Evolutionary conservation across 2,329 filamentous ascomycete species (phyloP), one percentile per base, ranked within the genome.

Genomic region (Pleomassaria siparia): DNA sequence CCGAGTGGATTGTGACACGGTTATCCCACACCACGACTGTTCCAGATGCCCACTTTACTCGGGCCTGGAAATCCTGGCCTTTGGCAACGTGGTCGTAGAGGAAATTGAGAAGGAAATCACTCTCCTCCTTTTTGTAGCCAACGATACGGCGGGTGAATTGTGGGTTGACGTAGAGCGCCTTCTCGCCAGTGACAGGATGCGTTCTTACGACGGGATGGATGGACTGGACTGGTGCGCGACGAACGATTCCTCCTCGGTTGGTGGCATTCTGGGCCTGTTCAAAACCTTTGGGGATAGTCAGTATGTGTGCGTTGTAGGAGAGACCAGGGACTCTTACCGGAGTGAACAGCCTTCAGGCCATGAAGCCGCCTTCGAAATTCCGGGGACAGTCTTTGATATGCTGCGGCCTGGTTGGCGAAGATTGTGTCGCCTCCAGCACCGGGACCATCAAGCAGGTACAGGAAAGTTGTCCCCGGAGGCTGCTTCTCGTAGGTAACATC

Each of bases 1-100:
- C 89, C 6, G 87, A 87, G 69, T 95, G 89, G 57, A 84, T 80
- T 9, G 87, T 91, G 0, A 91, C 82, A 25, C 89, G 79, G 74
- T 92, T 94, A 68, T 94, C 89, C 89, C 89, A 95, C 1, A 92
- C 84, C 2, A 94, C 87, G 1, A 95, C 89, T 0, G 88, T 92
- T n/a, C 83, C 81, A 35, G 83, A 78, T 58, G 84, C 83, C 89
- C 89, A 95, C 68, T 86, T 87, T 41, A 95, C 79, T 20, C 88
- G 80, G 4, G 79, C 79, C 58, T 91, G 88, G 67, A 90, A 82
- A 63, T 91, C 87, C 41, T 85, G 82, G 16, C 85, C 85, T 32
- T 81, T 79, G 1, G 84, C 85, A 43, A 90, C 83, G 61, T 91
- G 88, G 62, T 89, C 82, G 66, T 85, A 90, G 13, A 91, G 72